Evolutionary conservation across 139 green algal species (phyloP).

Genomic region (Yamagishiella unicocca): DNA sequence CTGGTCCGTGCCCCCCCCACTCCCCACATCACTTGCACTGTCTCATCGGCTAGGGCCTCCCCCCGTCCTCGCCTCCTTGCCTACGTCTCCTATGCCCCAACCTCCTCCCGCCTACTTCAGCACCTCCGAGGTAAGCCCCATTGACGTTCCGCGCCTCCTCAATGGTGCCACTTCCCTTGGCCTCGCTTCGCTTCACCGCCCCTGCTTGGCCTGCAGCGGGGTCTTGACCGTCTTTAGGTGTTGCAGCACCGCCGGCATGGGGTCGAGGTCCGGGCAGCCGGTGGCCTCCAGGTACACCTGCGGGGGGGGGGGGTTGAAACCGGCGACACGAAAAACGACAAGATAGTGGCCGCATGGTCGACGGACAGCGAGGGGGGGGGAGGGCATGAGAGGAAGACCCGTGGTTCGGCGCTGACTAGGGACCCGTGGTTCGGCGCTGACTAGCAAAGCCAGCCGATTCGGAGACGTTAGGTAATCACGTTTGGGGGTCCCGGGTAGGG

Average conservation of each 20-base stretch:
- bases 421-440: too few relatives aligned
- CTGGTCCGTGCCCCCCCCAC: too few relatives aligned
- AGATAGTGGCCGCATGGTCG: background rate
- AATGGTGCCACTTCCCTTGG: background rate
- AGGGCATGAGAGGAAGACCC: background rate
- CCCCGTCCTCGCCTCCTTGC: too few relatives aligned
- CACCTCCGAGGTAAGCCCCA: background rate
- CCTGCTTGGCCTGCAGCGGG: background rate
- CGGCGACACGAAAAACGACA: too few relatives aligned
- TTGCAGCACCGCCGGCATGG: background rate
- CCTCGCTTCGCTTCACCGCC: background rate
- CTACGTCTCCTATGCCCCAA: too few relatives aligned
- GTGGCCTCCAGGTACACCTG: conserved; percentile 34
- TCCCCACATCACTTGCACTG: too few relatives aligned
- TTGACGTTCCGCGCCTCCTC: background rate
- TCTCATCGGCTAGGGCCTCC: too few relatives aligned
- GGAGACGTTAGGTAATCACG: background rate
- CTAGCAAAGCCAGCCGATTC: background rate
- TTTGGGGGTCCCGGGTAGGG: too few relatives aligned
- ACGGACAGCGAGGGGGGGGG: background rate
- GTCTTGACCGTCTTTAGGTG: conserved; percentile 33
- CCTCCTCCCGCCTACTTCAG: background rate
- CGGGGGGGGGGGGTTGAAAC: background rate
- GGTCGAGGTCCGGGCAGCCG: background rate
- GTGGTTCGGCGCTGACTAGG: too few relatives aligned